Percentiles rank a stretch among this genome's conserved stretches.
These are phyloP conservation scores for Collybiopsis confluens DNA, from an alignment of 768 basidiomycete species.

Conservation along the genomic window DNA sequence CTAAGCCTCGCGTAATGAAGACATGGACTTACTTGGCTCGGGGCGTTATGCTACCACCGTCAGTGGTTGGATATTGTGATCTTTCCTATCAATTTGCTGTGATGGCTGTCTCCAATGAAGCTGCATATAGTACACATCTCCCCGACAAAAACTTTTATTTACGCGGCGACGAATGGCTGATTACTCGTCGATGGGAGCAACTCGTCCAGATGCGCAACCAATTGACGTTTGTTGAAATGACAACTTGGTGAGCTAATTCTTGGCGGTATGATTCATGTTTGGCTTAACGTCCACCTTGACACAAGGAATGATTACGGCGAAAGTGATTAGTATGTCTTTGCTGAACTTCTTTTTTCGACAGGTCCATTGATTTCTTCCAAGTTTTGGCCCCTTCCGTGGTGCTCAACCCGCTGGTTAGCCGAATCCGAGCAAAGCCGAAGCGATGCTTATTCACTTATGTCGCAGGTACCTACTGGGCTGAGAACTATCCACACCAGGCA, in stretches of 20 bases:
- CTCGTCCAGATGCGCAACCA: constrained; percentile 53
- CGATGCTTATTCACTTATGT: not conserved
- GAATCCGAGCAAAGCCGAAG: not conserved
- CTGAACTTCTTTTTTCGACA: constrained; percentile 21
- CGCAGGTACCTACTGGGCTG: constrained; percentile 35
- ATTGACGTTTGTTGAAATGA: constrained; percentile 58
- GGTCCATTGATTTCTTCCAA: constrained; percentile 12
- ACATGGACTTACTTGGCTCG: constrained; percentile 38
- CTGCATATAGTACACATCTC: constrained; percentile 40
- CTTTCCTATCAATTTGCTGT: not conserved
- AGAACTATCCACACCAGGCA: constrained; percentile 42
- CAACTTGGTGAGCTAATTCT: constrained; percentile 48
- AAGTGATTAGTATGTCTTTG: constrained; percentile 52
- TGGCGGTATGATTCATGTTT: constrained; percentile 42
- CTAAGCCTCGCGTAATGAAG: too few species aligned
- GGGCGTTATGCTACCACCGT: constrained; percentile 39
- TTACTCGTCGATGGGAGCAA: constrained; percentile 68
- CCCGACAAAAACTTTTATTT: constrained; percentile 64
- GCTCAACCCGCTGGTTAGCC: constrained; percentile 30
- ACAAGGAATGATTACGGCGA: constrained; percentile 73
- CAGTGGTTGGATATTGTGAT: constrained; percentile 46
- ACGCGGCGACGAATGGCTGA: constrained; percentile 63
- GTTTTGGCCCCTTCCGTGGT: constrained; percentile 57
- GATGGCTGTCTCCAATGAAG: not conserved
- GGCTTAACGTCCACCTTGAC: not conserved